A percentile compares a stretch with the other conserved stretches of the same genome.
Conservation (phyloP, 805 yeast genomes). For the Lachancea meyersii region DNA sequence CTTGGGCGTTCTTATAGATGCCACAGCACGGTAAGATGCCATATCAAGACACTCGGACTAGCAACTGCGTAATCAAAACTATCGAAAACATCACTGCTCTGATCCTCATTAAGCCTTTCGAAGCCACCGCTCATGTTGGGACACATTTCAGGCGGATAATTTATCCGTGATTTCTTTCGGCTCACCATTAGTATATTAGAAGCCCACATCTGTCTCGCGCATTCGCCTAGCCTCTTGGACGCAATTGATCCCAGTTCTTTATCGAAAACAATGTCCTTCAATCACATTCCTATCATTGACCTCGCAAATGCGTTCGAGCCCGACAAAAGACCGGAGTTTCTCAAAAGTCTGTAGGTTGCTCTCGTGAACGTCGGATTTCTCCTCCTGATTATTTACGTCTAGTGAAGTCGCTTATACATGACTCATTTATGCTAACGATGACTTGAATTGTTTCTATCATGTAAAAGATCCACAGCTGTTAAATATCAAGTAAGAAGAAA, state of each 20-base stretch:
- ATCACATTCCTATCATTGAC: constrained; percentile 14
- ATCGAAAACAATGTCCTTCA: constrained; percentile 14
- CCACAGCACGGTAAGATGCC: too few species aligned
- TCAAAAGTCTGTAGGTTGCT: constrained; percentile 36
- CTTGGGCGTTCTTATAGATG: too few species aligned
- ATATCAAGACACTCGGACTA: too few species aligned
- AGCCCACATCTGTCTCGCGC: not conserved
- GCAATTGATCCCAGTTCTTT: not conserved
- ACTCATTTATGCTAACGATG: too few species aligned
- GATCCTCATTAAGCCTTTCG: too few species aligned
- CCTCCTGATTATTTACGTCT: constrained; percentile 35
- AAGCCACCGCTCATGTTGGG: too few species aligned
- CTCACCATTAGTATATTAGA: too few species aligned
- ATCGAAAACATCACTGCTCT: too few species aligned
- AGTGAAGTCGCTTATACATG: constrained; percentile 40
- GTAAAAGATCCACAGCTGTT: not conserved
- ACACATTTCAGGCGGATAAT: too few species aligned
- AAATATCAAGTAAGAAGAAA: not conserved
- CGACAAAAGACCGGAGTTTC: constrained; percentile 38
- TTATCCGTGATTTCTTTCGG: too few species aligned
- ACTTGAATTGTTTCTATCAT: not conserved
- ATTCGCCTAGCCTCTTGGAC: too few species aligned
- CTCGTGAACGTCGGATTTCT: constrained; percentile 53
- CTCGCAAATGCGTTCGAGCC: constrained; percentile 35
- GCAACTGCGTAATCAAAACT: too few species aligned